Conservation (phyloP, 2,329 filamentous ascomycete genomes). For the Polychaeton citri region DNA sequence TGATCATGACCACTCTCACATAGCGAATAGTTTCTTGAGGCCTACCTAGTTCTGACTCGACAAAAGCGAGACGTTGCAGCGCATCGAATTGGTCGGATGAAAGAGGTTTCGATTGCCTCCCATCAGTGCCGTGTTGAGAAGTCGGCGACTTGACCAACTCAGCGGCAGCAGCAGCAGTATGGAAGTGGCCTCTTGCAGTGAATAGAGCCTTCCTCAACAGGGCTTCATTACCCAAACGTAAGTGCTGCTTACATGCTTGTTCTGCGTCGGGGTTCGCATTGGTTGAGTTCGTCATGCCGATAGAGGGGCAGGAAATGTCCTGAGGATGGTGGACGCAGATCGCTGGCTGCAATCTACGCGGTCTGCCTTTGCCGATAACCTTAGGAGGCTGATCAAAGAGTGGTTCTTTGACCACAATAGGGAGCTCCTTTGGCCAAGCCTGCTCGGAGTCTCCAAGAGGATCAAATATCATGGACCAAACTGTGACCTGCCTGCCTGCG, state of each 20-base stretch:
- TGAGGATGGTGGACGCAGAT: neutral
- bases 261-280: neutral
- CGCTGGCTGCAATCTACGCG: neutral
- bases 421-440: neutral
- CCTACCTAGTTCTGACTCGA: neutral
- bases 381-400: constrained; percentile 42
- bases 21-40: too few species aligned
- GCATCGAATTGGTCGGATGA: neutral
- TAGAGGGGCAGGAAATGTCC: neutral
- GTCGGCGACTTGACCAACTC: neutral
- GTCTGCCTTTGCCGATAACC: neutral
- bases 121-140: too few species aligned
- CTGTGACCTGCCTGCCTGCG: neutral
- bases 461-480: neutral
- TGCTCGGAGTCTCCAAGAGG: neutral
- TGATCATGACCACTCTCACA: neutral
- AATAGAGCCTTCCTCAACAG: neutral
- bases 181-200: neutral
- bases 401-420: constrained; percentile 41
- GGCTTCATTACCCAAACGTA: neutral
- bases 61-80: neutral
- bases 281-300: too few species aligned
- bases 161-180: neutral
- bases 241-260: neutral
- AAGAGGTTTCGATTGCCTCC: too few species aligned